Evolutionary conservation across 495 filamentous ascomycete genomes (phyloP), one percentile per base, ranked within the genome.

Genomic region (Aspergillus affinis): DNA sequence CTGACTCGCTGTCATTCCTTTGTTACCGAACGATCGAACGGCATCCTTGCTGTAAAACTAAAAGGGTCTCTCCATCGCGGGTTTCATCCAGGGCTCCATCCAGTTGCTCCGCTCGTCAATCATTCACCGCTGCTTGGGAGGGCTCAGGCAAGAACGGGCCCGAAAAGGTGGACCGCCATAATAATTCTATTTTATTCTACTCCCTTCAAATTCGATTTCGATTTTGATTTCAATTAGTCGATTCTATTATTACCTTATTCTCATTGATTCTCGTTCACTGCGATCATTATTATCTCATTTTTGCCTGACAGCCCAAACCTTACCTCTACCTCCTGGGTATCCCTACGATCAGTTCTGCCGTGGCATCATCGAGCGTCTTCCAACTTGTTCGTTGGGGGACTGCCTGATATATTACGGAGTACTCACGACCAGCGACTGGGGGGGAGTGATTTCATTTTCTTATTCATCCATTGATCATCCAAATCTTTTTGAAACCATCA

Each of bases 291-390:
- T 54, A 23, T 18, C 30, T 46, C 32, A 44, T 54, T 54, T 27
- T 57, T 49, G 54, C 54, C 54, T 45, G 54, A 57, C 45, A 57
- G 54, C 54, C 46, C 45, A 32, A 32, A 46, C 10, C 29, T 18
- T 57, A 56, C 54, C 51, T 21, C 20, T 13, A 41, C 36, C 51
- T 32, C 18, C 23, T n/a, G n/a, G n/a, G 51, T 17, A 41, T 20
- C 18, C 13, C 12, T 8, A 32, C 51, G 29, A 12, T 44, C 41
- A 47, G 50, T 29, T 26, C 23, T 26, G 23, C 23, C 12, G 54
- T 52, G 59, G 59, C 57, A 62, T 62, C 63, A 65, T 58, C 54
- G 26, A 66, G 64, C 58, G 49, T 60, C 51, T 57, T 61, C 60
- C 44, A 45, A 27, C 51, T 32, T 8, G 30, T 3, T 32, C 10